Conservation (phyloP, 139 green algal species). For the Auxenochlorella pyrenoidosa region DNA sequence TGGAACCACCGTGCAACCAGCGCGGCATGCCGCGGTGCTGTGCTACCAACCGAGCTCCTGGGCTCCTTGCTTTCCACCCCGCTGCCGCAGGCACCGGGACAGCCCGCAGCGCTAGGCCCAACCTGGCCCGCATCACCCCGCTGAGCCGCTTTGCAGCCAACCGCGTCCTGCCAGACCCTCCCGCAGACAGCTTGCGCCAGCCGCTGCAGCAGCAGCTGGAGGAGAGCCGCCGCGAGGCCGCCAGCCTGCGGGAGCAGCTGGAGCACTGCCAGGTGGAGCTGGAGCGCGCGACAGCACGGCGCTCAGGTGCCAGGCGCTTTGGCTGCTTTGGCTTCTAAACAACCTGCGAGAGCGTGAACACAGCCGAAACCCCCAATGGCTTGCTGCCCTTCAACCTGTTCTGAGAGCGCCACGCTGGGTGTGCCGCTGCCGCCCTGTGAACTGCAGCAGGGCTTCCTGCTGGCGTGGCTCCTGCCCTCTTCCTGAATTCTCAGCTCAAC, state of each 20-base stretch:
- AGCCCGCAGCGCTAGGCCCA: neutral
- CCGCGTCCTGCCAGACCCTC: neutral
- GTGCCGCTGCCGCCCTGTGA: too few relatives aligned
- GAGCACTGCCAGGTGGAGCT: neutral
- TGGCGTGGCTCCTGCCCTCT: too few relatives aligned
- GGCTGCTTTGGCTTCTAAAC: neutral
- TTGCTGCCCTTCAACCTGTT: too few relatives aligned
- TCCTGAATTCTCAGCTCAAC: too few relatives aligned
- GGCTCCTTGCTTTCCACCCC: neutral
- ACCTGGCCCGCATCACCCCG: neutral
- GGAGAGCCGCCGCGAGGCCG: neutral
- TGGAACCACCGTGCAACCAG: neutral
- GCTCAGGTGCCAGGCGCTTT: neutral
- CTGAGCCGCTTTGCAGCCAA: neutral
- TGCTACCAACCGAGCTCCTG: neutral
- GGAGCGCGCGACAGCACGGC: neutral
- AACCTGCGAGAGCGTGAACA: too few relatives aligned
- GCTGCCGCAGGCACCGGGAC: neutral
- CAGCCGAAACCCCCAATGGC: too few relatives aligned
- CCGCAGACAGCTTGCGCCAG: neutral
- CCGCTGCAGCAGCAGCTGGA: neutral
- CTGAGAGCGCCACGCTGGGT: too few relatives aligned
- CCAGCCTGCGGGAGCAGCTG: neutral
- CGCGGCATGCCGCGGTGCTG: too few relatives aligned
- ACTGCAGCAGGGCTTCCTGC: too few relatives aligned